Percentiles rank a stretch among this genome's conserved stretches.
These are phyloP conservation scores for Carex scoparia DNA, from an alignment of 176 grass and related monocot species.

Conservation along the genomic window DNA sequence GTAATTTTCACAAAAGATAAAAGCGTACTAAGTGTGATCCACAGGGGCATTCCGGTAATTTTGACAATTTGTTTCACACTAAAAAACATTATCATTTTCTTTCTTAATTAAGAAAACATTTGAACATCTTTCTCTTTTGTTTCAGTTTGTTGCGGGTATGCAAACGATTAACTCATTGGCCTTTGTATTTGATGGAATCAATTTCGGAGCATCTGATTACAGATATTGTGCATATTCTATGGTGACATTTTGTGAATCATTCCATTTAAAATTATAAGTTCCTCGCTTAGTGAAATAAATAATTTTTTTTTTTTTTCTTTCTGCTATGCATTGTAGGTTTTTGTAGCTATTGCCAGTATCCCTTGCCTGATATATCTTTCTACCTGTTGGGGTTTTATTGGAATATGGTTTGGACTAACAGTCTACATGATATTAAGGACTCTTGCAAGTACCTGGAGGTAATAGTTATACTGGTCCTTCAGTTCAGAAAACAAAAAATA, in stretches of 20 bases:
- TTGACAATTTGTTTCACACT: not conserved
- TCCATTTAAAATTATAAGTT: not conserved
- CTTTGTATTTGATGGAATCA: constrained; percentile 94
- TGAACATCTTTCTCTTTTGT: not conserved
- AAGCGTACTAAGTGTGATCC: constrained; percentile 51
- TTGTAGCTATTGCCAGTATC: constrained; percentile 69
- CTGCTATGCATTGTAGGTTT: constrained; percentile 32
- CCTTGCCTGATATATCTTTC: constrained; percentile 46
- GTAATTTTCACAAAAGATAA: constrained; percentile 63
- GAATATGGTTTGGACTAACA: constrained; percentile 81
- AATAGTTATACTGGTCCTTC: constrained; percentile 5
- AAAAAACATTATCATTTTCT: not conserved
- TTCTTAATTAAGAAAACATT: not conserved
- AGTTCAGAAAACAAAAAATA: not conserved
- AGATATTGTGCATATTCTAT: constrained; percentile 85
- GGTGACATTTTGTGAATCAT: constrained; percentile 33
- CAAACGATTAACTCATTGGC: constrained; percentile 81
- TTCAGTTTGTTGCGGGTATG: constrained; percentile 71
- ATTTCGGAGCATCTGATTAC: constrained; percentile 85
- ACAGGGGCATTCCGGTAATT: constrained; percentile 68
- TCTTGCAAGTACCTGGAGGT: constrained; percentile 83
- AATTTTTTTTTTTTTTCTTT: not conserved
- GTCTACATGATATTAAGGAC: constrained; percentile 76
- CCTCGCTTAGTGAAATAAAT: not conserved
- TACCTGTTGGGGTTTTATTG: constrained; percentile 47